These are phyloP conservation scores for Lagerstroemia speciosa DNA, from an alignment of 345 rosid species.

Conservation along the genomic window DNA sequence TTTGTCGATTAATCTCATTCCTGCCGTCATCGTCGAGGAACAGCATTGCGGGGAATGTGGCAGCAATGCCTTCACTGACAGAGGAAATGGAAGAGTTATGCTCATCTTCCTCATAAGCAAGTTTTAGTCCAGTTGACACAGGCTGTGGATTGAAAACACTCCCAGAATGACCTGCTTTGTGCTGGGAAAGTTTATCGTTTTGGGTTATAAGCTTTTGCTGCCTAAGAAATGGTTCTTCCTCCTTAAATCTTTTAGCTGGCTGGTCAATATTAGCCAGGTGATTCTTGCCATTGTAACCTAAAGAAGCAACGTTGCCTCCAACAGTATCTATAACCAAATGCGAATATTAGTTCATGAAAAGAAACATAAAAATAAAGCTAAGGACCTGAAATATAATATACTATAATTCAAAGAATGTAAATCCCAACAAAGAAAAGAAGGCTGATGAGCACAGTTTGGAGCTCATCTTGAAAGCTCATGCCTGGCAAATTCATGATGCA, in stretches of 20 bases:
- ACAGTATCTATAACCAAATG: slow-evolving; percentile 26
- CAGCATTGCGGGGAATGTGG: slow-evolving; percentile 29
- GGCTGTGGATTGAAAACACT: slow-evolving; percentile 39
- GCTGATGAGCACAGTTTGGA: background rate
- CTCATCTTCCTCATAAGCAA: slow-evolving; percentile 64
- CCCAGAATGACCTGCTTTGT: slow-evolving; percentile 32
- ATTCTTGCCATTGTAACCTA: slow-evolving; percentile 34
- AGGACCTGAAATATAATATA: no score
- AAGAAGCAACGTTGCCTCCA: slow-evolving; percentile 34
- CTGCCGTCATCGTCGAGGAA: slow-evolving; percentile 38
- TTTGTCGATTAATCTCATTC: slow-evolving; percentile 42
- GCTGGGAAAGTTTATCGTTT: slow-evolving; percentile 32
- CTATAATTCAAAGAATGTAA: no score
- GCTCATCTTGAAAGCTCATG: background rate
- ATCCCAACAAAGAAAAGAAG: no score
- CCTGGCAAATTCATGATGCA: background rate
- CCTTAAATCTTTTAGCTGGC: slow-evolving; percentile 46
- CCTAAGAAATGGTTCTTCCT: slow-evolving; percentile 27
- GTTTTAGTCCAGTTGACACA: slow-evolving; percentile 59
- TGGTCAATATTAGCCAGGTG: slow-evolving; percentile 20
- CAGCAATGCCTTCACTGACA: slow-evolving; percentile 36
- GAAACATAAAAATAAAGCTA: no score
- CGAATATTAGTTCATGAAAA: background rate
- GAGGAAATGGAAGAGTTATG: slow-evolving; percentile 58
- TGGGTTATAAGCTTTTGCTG: slow-evolving; percentile 34